Conservation (phyloP, 306 rosid genomes). For the Astragalus glycyphyllos region DNA sequence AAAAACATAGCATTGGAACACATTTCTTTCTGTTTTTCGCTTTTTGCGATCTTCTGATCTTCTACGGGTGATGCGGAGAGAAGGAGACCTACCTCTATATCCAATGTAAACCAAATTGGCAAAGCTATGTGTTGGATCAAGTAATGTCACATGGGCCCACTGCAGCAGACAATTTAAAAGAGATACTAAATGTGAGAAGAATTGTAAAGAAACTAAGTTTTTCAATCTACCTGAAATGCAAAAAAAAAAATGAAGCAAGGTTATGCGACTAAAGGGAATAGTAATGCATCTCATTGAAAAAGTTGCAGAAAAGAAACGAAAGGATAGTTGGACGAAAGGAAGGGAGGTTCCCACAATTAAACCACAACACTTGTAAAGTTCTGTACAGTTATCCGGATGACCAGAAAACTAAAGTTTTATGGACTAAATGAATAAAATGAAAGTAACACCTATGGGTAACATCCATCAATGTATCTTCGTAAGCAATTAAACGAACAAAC, state of each 20-base stretch:
- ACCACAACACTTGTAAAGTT: constrained; percentile 9
- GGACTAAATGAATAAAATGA: not conserved
- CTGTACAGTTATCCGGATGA: constrained; percentile 14
- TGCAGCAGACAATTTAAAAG: constrained; percentile 48
- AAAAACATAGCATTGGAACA: constrained; percentile 87
- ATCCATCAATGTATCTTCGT: constrained; percentile 17
- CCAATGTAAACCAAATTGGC: constrained; percentile 87
- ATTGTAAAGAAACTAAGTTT: constrained; percentile 21
- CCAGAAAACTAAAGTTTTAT: not conserved
- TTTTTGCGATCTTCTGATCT: constrained; percentile 71
- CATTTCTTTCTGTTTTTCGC: constrained; percentile 74
- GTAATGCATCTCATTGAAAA: constrained; percentile 4
- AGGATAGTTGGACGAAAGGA: not conserved
- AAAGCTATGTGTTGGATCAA: constrained; percentile 73
- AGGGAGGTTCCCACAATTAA: constrained; percentile 8
- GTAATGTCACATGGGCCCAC: constrained; percentile 91
- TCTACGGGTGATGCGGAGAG: constrained; percentile 65
- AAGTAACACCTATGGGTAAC: constrained; percentile 10
- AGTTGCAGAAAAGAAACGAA: constrained; percentile 2
- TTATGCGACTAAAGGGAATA: not conserved
- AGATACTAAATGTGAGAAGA: constrained; percentile 29
- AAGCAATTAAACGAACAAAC: constrained; percentile 7
- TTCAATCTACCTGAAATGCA: constrained; percentile 22
- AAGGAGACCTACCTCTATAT: constrained; percentile 67
- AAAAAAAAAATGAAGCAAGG: constrained; percentile 12